A percentile compares a stretch with the other conserved stretches of the same genome.
phyloP scores from a whole-genome alignment of 2,329 filamentous ascomycete species.

The Aspergillus persii region DNA sequence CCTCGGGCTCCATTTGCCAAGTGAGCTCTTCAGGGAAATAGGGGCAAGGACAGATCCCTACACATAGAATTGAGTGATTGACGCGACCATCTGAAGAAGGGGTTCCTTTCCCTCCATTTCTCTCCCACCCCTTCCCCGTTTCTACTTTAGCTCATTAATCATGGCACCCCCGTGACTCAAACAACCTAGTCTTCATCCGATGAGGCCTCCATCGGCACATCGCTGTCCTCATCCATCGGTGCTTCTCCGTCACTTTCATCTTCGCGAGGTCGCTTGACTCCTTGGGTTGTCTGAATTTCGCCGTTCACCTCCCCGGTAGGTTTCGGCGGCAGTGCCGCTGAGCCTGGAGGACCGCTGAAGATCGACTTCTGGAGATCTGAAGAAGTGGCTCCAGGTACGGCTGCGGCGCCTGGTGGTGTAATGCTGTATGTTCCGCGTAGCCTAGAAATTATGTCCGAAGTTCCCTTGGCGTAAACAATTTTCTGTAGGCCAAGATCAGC shows the following conservation, averaged over 20 bases:
- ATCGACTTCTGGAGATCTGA: conserved; percentile 77
- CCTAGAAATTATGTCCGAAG: conserved; percentile 84
- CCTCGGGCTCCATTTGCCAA: conserved; percentile 75
- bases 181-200: conserved; percentile 66
- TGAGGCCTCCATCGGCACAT: conserved; percentile 68
- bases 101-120: conserved; percentile 8
- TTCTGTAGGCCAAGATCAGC: conserved; percentile 53
- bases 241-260: conserved; percentile 56
- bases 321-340: conserved; percentile 48
- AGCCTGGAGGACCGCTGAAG: conserved; percentile 62
- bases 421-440: conserved; percentile 86
- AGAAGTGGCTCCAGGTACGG: conserved; percentile 58
- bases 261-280: conserved; percentile 68
- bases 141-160: not conserved
- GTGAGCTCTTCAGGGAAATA: conserved; percentile 52
- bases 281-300: conserved; percentile 53
- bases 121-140: conserved; percentile 11
- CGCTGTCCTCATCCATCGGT: conserved; percentile 66
- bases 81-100: conserved; percentile 14
- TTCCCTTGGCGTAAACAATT: conserved; percentile 86
- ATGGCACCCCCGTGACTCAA: not conserved
- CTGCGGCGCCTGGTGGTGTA: conserved; percentile 50
- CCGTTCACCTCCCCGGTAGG: conserved; percentile 44
- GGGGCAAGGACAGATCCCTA: conserved; percentile 19
- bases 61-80: conserved; percentile 15